Base-by-base conservation (phyloP, 257 asterid genomes). In the Solanum sitiens region DNA sequence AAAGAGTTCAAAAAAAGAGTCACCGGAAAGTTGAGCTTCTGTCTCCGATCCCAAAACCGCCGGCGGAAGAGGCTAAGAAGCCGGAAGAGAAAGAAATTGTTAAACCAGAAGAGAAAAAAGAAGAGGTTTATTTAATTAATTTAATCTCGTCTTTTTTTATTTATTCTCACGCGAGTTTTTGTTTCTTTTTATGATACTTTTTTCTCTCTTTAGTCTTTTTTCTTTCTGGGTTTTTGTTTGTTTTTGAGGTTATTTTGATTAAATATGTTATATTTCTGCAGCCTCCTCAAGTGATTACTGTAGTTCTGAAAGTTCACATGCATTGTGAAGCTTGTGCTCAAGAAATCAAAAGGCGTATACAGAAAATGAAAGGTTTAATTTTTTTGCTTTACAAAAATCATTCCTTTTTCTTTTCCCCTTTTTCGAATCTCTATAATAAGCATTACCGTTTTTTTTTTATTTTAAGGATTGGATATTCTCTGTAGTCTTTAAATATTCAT, bases 321-420 rank as follows among this genome's bases (percentile, higher is more conserved):
- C 99, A 97, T 88, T 97, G 99, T 84, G 99, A 97, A 83, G 99
- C 99, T 56, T 97, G 99, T 92, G 98, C 98, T 80, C 98, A 93
- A 91, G 98, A 92, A 92, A 96, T 97, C 90, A 95, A 92, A 71
- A 96, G 92, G 91, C 91, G 98, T 21, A 97, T 97, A 63, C 93
- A 61, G 59, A 95, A 87, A 92, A 93, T 97, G 95, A 92, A 95
- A 93, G 99, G 99, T 96, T 4, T 20, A 59, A 42, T 9, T 70
- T 4, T 7, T 71, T 16, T 8, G 77, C 14, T 70, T 27, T 30
- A 7, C 23, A 30, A 68, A 33, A 25, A 3, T 7, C 74, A 30
- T 74, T 37, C 82, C 21, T 37, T 73, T 73, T 7, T 15, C 8
- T 30, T 86, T 72, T 80, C 83, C 83, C n/a, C 84, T 25, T 86